Evolutionary conservation across 805 yeast species (phyloP).

Genomic region (Spathaspora sp.): DNA sequence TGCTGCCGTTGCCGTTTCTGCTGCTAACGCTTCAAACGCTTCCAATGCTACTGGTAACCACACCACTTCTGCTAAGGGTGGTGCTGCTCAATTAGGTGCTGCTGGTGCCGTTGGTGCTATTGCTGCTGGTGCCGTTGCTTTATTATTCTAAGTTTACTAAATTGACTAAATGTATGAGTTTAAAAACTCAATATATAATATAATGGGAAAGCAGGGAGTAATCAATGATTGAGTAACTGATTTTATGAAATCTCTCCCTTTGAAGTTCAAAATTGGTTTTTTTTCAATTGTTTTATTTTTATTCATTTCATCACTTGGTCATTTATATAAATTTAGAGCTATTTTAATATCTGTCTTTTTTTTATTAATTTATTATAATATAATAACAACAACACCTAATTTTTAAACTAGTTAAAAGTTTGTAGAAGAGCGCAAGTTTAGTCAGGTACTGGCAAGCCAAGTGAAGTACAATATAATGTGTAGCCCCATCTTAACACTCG

Average conservation of each 20-base stretch:
- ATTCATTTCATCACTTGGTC: conserved; percentile 1
- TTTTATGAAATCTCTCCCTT: not conserved
- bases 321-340: conserved; percentile 1
- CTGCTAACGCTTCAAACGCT: conserved; percentile 43
- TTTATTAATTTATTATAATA: not conserved
- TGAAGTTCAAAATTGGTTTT: not conserved
- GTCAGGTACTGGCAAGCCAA: too few relatives aligned
- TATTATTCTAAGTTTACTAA: conserved; percentile 31
- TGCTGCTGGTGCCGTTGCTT: conserved; percentile 77
- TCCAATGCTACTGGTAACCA: conserved; percentile 42
- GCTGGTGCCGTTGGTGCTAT: conserved; percentile 80
- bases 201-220: not conserved
- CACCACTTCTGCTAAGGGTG: conserved; percentile 39
- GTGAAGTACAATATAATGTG: too few relatives aligned
- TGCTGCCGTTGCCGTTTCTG: conserved; percentile 47
- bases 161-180: conserved; percentile 1
- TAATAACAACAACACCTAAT: not conserved
- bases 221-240: not conserved
- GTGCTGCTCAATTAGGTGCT: conserved; percentile 57
- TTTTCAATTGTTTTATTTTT: not conserved
- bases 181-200: not conserved
- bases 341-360: not conserved
- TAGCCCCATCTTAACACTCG: too few relatives aligned
- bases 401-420: not conserved
- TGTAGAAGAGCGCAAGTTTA: not conserved